phyloP scores from a whole-genome alignment of 257 asterid species.

The Solanum arcanum region DNA sequence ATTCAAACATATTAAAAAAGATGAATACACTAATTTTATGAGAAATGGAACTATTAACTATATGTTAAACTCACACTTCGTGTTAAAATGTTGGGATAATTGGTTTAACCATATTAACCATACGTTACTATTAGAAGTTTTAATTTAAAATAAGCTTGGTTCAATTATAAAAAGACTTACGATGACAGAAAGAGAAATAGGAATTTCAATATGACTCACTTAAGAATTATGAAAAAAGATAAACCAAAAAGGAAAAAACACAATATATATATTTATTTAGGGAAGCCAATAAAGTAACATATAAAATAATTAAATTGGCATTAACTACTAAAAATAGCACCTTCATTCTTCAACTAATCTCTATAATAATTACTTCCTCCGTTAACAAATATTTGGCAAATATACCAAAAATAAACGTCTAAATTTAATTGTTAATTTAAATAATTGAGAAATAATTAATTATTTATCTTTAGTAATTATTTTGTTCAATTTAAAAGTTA shows the following conservation, averaged over 20 bases:
- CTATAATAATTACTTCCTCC: background rate
- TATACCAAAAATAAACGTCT: too few species aligned
- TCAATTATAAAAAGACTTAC: too few species aligned
- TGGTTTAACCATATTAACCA: background rate
- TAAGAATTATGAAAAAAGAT: background rate
- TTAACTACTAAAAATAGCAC: background rate
- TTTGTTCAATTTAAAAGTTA: too few species aligned
- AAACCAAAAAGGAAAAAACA: background rate
- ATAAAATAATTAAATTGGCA: background rate
- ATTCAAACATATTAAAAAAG: background rate
- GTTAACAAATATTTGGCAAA: too few species aligned
- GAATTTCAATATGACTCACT: background rate
- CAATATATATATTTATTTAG: background rate
- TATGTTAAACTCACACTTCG: background rate
- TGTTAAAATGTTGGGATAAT: background rate
- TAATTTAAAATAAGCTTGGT: background rate
- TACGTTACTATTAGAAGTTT: background rate
- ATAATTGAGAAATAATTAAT: too few species aligned
- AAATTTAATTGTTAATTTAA: too few species aligned
- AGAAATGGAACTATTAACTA: background rate
- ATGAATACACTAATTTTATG: background rate
- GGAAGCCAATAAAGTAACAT: background rate
- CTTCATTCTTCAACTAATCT: background rate
- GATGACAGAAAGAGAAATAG: background rate
- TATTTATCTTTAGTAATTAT: too few species aligned